These are phyloP conservation scores for Meredithiella fracta DNA, from an alignment of 2,329 filamentous ascomycete species.

Conservation along the genomic window DNA sequence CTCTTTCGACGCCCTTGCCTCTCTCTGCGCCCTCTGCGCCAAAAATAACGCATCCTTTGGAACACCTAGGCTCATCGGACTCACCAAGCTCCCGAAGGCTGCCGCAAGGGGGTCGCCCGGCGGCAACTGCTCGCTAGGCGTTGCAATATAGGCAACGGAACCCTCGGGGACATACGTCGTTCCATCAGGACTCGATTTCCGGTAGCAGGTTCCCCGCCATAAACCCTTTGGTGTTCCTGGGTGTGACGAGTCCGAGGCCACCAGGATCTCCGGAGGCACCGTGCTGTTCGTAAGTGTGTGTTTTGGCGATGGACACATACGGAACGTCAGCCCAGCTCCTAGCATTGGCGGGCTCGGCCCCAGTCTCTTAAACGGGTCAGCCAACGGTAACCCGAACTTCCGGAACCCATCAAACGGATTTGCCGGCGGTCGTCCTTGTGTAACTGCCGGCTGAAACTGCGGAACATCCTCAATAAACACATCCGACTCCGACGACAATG, in stretches of 20 bases:
- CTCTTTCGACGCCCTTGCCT: conserved; percentile 29
- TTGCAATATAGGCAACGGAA: conserved; percentile 10
- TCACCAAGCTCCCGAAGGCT: conserved; percentile 20
- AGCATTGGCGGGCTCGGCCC: conserved; percentile 69
- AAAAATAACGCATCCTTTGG: conserved; percentile 6
- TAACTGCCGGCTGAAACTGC: conserved; percentile 13
- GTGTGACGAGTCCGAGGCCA: background rate
- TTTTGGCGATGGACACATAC: conserved; percentile 67
- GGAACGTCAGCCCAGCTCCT: conserved; percentile 63
- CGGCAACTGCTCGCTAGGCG: conserved; percentile 8
- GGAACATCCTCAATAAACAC: conserved; percentile 15
- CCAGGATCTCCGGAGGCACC: background rate
- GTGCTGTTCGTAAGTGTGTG: conserved; percentile 32
- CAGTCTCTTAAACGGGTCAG: conserved; percentile 18
- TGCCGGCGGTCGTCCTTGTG: background rate
- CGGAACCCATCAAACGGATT: conserved; percentile 8
- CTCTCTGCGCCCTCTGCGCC: conserved; percentile 1
- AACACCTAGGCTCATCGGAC: background rate
- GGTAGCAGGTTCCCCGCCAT: conserved; percentile 59
- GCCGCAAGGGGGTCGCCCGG: conserved; percentile 26
- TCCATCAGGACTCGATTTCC: background rate
- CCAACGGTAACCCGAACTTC: background rate
- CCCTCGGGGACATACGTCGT: conserved; percentile 11
- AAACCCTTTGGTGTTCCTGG: conserved; percentile 32
- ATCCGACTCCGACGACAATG: conserved; percentile 7